Percentiles rank a stretch among this genome's conserved stretches.
Evolutionary conservation across 2,329 filamentous ascomycete species (phyloP).

Genomic region (Verticillium zaregamsianum): DNA sequence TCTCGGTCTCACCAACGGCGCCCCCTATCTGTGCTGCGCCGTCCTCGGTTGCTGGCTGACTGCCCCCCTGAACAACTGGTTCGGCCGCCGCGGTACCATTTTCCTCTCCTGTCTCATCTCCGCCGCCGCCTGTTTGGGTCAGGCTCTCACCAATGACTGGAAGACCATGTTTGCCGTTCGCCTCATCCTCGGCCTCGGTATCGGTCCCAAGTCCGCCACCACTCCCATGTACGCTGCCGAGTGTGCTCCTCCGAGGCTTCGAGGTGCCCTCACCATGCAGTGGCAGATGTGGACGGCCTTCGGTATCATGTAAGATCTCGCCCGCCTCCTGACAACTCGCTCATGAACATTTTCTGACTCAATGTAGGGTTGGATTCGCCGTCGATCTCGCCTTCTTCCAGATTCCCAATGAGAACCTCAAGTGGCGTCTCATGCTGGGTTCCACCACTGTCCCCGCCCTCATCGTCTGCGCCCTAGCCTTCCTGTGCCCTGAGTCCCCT

Average conservation of each 20-base stretch:
- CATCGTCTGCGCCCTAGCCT: conserved; percentile 50
- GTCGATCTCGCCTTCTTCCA: background rate
- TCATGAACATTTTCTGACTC: background rate
- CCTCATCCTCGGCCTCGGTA: conserved; percentile 65
- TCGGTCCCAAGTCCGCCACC: conserved; percentile 67
- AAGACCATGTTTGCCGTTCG: conserved; percentile 69
- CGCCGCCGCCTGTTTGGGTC: conserved; percentile 48
- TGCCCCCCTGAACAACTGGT: conserved; percentile 64
- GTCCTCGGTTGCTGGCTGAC: conserved; percentile 70
- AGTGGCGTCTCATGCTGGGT: conserved; percentile 68
- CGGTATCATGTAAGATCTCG: conserved; percentile 38
- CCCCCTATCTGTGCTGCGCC: conserved; percentile 63
- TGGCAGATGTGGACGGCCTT: conserved; percentile 59
- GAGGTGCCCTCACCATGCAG: conserved; percentile 69
- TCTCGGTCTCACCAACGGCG: conserved; percentile 56
- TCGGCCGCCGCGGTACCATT: conserved; percentile 68
- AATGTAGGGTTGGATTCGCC: background rate
- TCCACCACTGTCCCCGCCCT: conserved; percentile 61
- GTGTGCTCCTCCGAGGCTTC: conserved; percentile 57
- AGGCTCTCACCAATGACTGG: conserved; percentile 43
- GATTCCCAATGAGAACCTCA: conserved; percentile 28
- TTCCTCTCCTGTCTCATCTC: conserved; percentile 65
- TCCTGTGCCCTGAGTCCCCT: conserved; percentile 43
- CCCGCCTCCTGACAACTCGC: background rate
- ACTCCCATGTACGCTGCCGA: conserved; percentile 68